A percentile compares a stretch with the other conserved stretches of the same genome.
Conservation (phyloP, 345 rosid species). For the Citrus trifoliata region DNA sequence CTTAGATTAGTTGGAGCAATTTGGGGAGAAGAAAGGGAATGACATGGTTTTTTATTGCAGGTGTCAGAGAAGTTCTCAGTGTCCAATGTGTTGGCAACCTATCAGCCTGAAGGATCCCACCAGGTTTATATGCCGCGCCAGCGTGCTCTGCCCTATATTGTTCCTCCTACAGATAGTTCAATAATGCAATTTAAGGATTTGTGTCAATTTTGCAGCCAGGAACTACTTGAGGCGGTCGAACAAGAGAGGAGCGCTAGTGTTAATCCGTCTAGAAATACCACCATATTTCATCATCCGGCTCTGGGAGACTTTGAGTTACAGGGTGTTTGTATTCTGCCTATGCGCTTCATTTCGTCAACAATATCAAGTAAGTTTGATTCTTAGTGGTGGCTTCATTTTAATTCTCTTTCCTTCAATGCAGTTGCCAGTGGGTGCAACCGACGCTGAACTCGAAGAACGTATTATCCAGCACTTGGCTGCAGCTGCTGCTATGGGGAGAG, state of each 20-base stretch:
- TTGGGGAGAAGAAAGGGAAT: background rate
- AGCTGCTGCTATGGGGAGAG: conserved; percentile 96
- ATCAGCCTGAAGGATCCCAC: conserved; percentile 87
- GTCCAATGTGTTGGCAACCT: conserved; percentile 99
- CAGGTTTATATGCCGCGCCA: conserved; percentile 35
- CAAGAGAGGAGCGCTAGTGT: conserved; percentile 78
- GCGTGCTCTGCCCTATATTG: background rate
- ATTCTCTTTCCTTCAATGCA: conserved; percentile 29
- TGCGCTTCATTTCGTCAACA: conserved; percentile 2
- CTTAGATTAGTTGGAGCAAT: background rate
- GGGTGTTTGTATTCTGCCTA: conserved; percentile 52
- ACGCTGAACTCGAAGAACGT: conserved; percentile 89
- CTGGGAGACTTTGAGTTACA: conserved; percentile 94
- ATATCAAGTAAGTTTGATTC: background rate
- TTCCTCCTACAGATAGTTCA: background rate
- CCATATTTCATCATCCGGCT: conserved; percentile 92
- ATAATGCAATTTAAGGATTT: conserved; percentile 4
- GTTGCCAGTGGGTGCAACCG: conserved; percentile 75
- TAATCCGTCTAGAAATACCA: conserved; percentile 70
- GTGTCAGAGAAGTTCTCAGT: conserved; percentile 98
- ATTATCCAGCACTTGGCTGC: conserved; percentile 96
- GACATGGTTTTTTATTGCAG: conserved; percentile 30
- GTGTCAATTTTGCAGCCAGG: conserved; percentile 58
- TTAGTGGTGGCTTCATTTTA: background rate
- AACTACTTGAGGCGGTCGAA: conserved; percentile 82